A percentile compares a stretch with the other conserved stretches of the same genome.
Conservation (phyloP, 257 asterid species). For the Cordia subcordata region DNA sequence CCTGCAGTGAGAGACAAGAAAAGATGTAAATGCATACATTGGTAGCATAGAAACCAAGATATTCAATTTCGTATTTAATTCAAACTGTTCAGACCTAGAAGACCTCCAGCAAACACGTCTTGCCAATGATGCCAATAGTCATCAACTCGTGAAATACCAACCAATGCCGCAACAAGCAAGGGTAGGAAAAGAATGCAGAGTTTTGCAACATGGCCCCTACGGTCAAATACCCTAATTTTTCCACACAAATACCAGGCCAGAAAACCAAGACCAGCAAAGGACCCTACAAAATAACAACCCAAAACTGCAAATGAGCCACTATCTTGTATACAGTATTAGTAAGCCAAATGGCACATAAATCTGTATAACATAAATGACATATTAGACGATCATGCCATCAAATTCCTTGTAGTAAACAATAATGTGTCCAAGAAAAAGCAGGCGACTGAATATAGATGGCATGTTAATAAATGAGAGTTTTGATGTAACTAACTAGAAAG, state of each 20-base stretch:
- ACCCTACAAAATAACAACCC: slow-evolving; percentile 46
- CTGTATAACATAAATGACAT: too few relatives aligned
- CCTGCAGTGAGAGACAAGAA: too few relatives aligned
- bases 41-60: slow-evolving; percentile 1
- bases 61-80: slow-evolving; percentile 41
- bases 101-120: too few relatives aligned
- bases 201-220: slow-evolving; percentile 70
- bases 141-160: slow-evolving; percentile 82
- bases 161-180: slow-evolving; percentile 66
- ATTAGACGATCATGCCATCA: too few relatives aligned
- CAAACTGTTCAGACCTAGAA: slow-evolving; percentile 62
- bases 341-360: not conserved
- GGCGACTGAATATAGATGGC: too few relatives aligned
- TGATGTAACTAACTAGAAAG: too few relatives aligned
- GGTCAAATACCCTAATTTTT: slow-evolving; percentile 65
- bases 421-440: too few relatives aligned
- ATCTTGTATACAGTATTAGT: too few relatives aligned
- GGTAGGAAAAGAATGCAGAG: slow-evolving; percentile 63
- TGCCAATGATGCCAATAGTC: slow-evolving; percentile 93
- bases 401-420: too few relatives aligned
- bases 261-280: slow-evolving; percentile 85
- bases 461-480: too few relatives aligned
- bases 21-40: slow-evolving; percentile 12
- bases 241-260: slow-evolving; percentile 75
- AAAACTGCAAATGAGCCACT: too few relatives aligned